Percentiles rank a stretch among this genome's conserved stretches.
These are phyloP conservation scores for Laguncularia racemosa DNA, from an alignment of 345 rosid species.

Conservation along the genomic window DNA sequence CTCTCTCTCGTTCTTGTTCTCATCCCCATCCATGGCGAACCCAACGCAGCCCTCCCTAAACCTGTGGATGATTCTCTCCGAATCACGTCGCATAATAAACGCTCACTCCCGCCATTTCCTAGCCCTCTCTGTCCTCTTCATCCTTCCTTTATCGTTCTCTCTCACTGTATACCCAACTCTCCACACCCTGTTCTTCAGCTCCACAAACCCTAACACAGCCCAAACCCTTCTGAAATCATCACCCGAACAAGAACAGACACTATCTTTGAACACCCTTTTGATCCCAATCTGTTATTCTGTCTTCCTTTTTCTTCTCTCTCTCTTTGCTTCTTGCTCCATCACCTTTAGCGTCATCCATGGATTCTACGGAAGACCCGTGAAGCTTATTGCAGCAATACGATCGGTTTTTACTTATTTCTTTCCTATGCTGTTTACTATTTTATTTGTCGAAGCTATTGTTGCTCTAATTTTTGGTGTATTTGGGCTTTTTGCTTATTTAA, in stretches of 20 bases:
- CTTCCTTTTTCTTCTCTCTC: slow-evolving; percentile 24
- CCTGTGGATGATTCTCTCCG: slow-evolving; percentile 32
- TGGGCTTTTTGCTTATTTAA: slow-evolving; percentile 18
- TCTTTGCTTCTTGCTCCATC: slow-evolving; percentile 51
- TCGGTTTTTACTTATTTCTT: slow-evolving; percentile 51
- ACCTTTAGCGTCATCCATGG: slow-evolving; percentile 59
- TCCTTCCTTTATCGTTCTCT: slow-evolving; percentile 62
- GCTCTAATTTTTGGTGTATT: slow-evolving; percentile 20
- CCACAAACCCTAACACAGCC: slow-evolving; percentile 23
- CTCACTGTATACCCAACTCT: slow-evolving; percentile 44
- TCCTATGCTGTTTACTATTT: slow-evolving; percentile 36
- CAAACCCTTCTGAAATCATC: slow-evolving; percentile 18
- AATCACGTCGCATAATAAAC: slow-evolving; percentile 55
- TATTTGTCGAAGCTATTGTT: slow-evolving; percentile 17
- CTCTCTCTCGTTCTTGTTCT: neutral
- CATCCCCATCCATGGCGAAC: slow-evolving; percentile 5
- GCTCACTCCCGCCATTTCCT: slow-evolving; percentile 89
- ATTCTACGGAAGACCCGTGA: slow-evolving; percentile 82
- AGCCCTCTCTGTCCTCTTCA: slow-evolving; percentile 77
- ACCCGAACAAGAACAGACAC: neutral
- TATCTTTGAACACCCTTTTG: slow-evolving; percentile 8
- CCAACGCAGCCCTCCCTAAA: slow-evolving; percentile 10
- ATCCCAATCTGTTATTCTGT: slow-evolving; percentile 21
- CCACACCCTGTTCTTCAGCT: slow-evolving; percentile 26
- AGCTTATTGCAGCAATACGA: slow-evolving; percentile 41